Evolutionary conservation across 805 yeast species (phyloP).

Genomic region (Saturnispora diversa): DNA sequence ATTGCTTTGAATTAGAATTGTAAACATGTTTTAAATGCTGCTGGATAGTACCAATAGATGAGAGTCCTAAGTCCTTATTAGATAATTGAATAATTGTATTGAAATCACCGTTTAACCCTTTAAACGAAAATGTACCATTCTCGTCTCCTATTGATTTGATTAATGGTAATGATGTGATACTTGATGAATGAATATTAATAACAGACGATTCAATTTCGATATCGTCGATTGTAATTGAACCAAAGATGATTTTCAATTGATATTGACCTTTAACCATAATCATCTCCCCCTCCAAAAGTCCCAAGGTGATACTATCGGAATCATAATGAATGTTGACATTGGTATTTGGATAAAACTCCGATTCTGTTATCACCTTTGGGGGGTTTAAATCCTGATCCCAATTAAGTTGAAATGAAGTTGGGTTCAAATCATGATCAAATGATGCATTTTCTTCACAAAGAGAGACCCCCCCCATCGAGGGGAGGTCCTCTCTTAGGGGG

Average conservation of each 20-base stretch:
- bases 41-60: conserved; percentile 34
- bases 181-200: conserved; percentile 27
- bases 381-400: background rate
- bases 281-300: conserved; percentile 29
- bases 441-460: background rate
- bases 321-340: conserved; percentile 1
- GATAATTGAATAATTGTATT: conserved; percentile 36
- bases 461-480: background rate
- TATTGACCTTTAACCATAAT: conserved; percentile 43
- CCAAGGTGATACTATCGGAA: conserved; percentile 25
- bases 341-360: conserved; percentile 3
- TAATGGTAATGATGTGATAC: conserved; percentile 35
- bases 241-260: conserved; percentile 36
- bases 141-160: conserved; percentile 27
- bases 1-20: conserved; percentile 18
- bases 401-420: background rate
- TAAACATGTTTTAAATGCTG: conserved; percentile 40
- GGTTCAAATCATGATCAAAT: background rate
- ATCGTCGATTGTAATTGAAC: conserved; percentile 40
- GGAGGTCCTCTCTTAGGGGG: background rate
- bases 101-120: conserved; percentile 22
- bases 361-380: background rate
- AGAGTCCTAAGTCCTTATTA: conserved; percentile 37
- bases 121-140: background rate
- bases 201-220: conserved; percentile 17